A percentile compares a stretch with the other conserved stretches of the same genome.
phyloP scores from a whole-genome alignment of 371 early-diverging fungal genomes.

The Apophysomyces trapeziformis region DNA sequence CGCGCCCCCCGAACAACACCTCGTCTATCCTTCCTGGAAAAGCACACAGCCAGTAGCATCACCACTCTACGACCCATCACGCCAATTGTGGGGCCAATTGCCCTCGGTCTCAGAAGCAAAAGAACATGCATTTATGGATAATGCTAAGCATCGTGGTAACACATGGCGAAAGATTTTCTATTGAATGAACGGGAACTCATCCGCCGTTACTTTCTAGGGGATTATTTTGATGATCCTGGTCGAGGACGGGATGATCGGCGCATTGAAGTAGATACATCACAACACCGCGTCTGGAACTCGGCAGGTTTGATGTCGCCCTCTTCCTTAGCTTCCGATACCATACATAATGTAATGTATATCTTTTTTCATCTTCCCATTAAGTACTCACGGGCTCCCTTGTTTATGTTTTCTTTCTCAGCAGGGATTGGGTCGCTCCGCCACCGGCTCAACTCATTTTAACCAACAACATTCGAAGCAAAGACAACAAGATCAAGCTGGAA shows the following conservation, averaged over 20 bases:
- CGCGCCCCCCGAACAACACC: slow-evolving; percentile 25
- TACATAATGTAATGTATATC: neutral
- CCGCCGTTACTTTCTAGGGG: neutral
- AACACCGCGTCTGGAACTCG: slow-evolving; percentile 8
- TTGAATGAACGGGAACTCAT: neutral
- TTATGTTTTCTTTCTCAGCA: slow-evolving; percentile 1
- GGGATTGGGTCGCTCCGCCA: slow-evolving; percentile 5
- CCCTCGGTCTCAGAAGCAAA: neutral
- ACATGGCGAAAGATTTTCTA: neutral
- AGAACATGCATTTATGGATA: slow-evolving; percentile 6
- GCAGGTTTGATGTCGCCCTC: slow-evolving; percentile 3
- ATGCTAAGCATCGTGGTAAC: neutral
- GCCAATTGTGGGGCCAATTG: slow-evolving; percentile 12
- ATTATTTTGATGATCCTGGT: slow-evolving; percentile 5
- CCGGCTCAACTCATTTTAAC: neutral
- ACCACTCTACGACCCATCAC: slow-evolving; percentile 14
- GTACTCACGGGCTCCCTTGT: neutral
- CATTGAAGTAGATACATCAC: slow-evolving; percentile 1
- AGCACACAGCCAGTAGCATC: slow-evolving; percentile 6
- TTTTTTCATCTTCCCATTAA: neutral
- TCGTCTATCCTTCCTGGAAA: slow-evolving; percentile 15
- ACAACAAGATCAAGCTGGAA: slow-evolving; percentile 9
- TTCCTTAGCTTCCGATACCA: neutral
- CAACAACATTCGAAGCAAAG: neutral
- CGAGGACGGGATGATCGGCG: slow-evolving; percentile 8